phyloP scores from a whole-genome alignment of 768 basidiomycete species.

The Neoboletus subvelutipes region DNA sequence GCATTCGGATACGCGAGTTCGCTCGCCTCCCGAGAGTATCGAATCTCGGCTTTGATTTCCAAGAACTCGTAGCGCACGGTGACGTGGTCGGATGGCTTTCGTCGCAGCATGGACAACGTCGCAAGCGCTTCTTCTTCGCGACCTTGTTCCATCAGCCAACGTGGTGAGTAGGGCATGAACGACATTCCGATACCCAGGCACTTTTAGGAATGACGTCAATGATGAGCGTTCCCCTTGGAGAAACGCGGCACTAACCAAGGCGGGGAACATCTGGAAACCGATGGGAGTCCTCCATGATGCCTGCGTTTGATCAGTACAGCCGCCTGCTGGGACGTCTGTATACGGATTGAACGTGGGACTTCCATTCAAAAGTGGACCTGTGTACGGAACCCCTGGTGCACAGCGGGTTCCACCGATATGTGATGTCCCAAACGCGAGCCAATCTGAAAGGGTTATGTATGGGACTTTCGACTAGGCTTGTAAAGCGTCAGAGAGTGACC shows the following conservation, averaged over 20 bases:
- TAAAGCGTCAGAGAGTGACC: not conserved
- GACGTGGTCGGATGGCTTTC: constrained; percentile 30
- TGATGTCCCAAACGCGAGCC: constrained; percentile 34
- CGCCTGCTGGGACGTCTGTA: constrained; percentile 30
- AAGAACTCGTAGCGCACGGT: constrained; percentile 39
- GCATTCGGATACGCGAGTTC: constrained; percentile 23
- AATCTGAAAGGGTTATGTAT: constrained; percentile 19
- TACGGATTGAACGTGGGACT: constrained; percentile 30
- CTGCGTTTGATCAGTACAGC: constrained; percentile 31
- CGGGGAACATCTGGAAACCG: constrained; percentile 39
- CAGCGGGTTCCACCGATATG: constrained; percentile 35
- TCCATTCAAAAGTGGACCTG: constrained; percentile 32
- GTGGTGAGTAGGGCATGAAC: constrained; percentile 43
- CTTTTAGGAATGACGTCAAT: constrained; percentile 12
- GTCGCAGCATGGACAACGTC: constrained; percentile 36
- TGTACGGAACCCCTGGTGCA: constrained; percentile 29
- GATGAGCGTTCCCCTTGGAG: not conserved
- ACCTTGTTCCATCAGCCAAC: constrained; percentile 42
- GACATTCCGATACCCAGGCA: constrained; percentile 32
- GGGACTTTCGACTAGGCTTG: not conserved
- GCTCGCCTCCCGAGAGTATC: constrained; percentile 24
- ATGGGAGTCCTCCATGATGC: constrained; percentile 38
- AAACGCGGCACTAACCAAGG: constrained; percentile 30
- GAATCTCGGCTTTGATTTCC: constrained; percentile 40
- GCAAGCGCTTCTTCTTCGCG: constrained; percentile 36